Conservation (phyloP, 306 rosid genomes). For the Trifolium repens region DNA sequence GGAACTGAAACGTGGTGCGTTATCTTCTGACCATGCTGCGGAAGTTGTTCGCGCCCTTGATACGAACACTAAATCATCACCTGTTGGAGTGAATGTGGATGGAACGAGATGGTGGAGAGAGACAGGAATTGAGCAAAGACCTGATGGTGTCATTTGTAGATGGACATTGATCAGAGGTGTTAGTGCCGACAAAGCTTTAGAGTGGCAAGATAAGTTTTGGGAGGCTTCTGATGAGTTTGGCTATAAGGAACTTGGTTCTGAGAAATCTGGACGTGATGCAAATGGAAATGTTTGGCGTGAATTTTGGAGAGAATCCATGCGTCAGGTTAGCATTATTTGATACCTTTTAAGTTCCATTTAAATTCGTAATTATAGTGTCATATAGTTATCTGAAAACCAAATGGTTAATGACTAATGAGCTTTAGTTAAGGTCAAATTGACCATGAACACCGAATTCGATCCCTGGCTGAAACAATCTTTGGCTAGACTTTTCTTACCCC, state of each 20-base stretch:
- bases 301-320: slow-evolving; percentile 88
- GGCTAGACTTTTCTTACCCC: neutral
- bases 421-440: neutral
- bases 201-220: slow-evolving; percentile 97
- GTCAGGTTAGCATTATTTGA: slow-evolving; percentile 61
- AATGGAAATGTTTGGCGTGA: slow-evolving; percentile 91
- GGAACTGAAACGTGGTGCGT: slow-evolving; percentile 53
- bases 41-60: slow-evolving; percentile 79
- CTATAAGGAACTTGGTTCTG: slow-evolving; percentile 96
- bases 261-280: slow-evolving; percentile 93
- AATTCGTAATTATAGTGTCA: neutral
- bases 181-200: slow-evolving; percentile 71
- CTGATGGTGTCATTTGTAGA: slow-evolving; percentile 85
- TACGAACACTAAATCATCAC: slow-evolving; percentile 40
- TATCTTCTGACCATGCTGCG: slow-evolving; percentile 67
- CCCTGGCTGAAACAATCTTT: neutral
- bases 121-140: slow-evolving; percentile 77
- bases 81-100: slow-evolving; percentile 66
- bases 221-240: slow-evolving; percentile 95
- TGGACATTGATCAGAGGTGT: slow-evolving; percentile 93
- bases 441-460: neutral
- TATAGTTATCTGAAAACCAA: slow-evolving; percentile 10
- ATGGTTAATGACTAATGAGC: neutral
- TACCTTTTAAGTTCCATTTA: slow-evolving; percentile 19
- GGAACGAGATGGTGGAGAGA: slow-evolving; percentile 94